Conservation (phyloP, 1,139 yeast genomes). For the Geotrichum europaeum region DNA sequence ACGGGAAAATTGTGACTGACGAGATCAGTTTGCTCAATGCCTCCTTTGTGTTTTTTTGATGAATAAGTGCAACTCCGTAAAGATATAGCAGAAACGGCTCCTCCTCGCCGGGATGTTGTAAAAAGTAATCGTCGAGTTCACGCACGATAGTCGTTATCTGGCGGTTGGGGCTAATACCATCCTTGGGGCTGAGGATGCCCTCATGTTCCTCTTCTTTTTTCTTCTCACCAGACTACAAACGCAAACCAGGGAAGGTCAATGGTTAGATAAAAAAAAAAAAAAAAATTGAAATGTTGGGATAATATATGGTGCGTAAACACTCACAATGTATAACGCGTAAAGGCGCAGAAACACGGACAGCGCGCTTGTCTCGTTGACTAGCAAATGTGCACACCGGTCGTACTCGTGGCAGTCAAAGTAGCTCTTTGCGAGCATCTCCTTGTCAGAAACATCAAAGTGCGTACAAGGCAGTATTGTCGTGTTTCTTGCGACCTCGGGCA, state of each 20-base stretch:
- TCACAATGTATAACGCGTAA: constrained; percentile 55
- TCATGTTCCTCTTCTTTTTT: constrained; percentile 67
- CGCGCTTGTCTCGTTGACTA: constrained; percentile 45
- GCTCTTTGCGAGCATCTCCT: constrained; percentile 53
- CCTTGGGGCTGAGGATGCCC: constrained; percentile 49
- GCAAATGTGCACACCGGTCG: constrained; percentile 62
- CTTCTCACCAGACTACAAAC: constrained; percentile 56
- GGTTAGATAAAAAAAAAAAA: not conserved
- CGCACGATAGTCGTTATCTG: constrained; percentile 32
- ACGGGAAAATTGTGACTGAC: constrained; percentile 63
- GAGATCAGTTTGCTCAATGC: constrained; percentile 58
- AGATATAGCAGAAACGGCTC: constrained; percentile 68
- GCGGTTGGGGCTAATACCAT: constrained; percentile 34
- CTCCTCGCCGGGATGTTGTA: constrained; percentile 11
- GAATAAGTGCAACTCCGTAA: constrained; percentile 52
- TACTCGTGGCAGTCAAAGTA: constrained; percentile 83
- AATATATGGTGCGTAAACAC: not conserved
- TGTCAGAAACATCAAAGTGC: constrained; percentile 11
- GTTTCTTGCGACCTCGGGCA: constrained; percentile 7
- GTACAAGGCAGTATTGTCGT: not conserved
- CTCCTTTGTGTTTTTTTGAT: constrained; percentile 50
- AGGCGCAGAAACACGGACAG: constrained; percentile 58
- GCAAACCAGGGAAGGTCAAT: not conserved
- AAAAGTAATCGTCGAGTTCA: constrained; percentile 28
- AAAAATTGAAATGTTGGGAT: not conserved